Conservation (phyloP, 805 yeast genomes). For the Wickerhamiella kurtzmanii region DNA sequence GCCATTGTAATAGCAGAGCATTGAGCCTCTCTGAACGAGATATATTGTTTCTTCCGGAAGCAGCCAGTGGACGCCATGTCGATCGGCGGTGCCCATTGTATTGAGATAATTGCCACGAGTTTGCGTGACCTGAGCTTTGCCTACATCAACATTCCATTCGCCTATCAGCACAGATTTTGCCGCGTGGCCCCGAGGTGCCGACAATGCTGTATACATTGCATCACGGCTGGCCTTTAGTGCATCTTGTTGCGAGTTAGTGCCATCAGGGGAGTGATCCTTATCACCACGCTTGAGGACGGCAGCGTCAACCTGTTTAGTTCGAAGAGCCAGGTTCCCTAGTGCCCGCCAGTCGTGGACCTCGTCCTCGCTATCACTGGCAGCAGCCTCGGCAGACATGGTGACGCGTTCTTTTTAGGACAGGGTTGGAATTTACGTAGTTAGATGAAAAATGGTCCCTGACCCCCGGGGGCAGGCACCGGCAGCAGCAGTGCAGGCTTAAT, state of each 20-base stretch:
- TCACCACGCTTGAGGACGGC: slow-evolving; percentile 47
- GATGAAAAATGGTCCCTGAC: too few species aligned
- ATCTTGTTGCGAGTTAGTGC: slow-evolving; percentile 39
- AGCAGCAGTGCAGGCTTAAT: too few species aligned
- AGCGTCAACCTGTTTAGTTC: slow-evolving; percentile 2
- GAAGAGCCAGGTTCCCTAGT: slow-evolving; percentile 12
- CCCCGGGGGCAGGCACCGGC: too few species aligned
- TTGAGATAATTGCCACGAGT: slow-evolving; percentile 63
- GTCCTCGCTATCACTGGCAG: slow-evolving; percentile 7
- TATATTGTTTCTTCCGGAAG: slow-evolving; percentile 59
- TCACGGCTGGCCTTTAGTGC: slow-evolving; percentile 41
- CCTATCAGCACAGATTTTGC: slow-evolving; percentile 41
- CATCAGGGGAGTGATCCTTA: slow-evolving; percentile 78
- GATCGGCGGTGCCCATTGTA: slow-evolving; percentile 52
- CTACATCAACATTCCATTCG: slow-evolving; percentile 30
- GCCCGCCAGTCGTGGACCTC: slow-evolving; percentile 32
- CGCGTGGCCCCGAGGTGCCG: slow-evolving; percentile 24
- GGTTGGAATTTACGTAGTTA: too few species aligned
- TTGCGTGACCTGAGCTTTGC: slow-evolving; percentile 30
- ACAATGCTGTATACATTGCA: slow-evolving; percentile 61
- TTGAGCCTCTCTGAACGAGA: slow-evolving; percentile 66
- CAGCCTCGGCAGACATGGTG: neutral
- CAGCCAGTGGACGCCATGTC: slow-evolving; percentile 37
- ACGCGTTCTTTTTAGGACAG: too few species aligned
- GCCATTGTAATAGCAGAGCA: slow-evolving; percentile 30